A percentile compares a stretch with the other conserved stretches of the same genome.
These are phyloP conservation scores for Fusarium miscanthi DNA, from an alignment of 2,329 filamentous ascomycete genomes.

Conservation along the genomic window DNA sequence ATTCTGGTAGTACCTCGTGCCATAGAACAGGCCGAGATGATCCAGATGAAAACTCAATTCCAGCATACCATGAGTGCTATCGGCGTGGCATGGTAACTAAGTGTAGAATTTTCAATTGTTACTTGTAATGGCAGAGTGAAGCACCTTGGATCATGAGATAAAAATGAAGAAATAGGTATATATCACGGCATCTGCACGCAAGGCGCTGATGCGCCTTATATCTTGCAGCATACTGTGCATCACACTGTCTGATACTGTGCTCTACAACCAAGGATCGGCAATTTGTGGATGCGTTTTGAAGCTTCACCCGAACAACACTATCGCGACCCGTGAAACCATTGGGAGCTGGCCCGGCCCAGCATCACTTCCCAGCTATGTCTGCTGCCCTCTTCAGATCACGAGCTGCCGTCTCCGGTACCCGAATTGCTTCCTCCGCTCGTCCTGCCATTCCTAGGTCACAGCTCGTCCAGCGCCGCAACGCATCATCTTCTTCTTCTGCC, in stretches of 20 bases:
- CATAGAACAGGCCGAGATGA: neutral
- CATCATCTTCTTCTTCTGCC: constrained; percentile 51
- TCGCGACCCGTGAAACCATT: constrained; percentile 44
- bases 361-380: constrained; percentile 43
- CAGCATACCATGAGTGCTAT: neutral
- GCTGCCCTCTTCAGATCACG: constrained; percentile 42
- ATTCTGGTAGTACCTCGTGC: neutral
- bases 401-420: constrained; percentile 31
- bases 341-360: constrained; percentile 46
- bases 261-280: constrained; percentile 35
- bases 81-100: neutral
- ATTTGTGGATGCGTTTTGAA: constrained; percentile 42
- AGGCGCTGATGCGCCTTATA: neutral
- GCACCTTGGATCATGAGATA: neutral
- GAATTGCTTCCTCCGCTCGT: constrained; percentile 35
- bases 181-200: neutral
- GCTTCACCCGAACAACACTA: constrained; percentile 43
- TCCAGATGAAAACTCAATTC: neutral
- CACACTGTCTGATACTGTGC: constrained; percentile 39
- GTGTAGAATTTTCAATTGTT: neutral
- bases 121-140: neutral
- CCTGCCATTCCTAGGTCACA: constrained; percentile 32
- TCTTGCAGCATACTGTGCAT: constrained; percentile 22
- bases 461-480: constrained; percentile 46
- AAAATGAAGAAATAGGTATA: neutral